phyloP scores from a whole-genome alignment of 1,139 yeast species.

The Yamadazyma dushanensis region DNA sequence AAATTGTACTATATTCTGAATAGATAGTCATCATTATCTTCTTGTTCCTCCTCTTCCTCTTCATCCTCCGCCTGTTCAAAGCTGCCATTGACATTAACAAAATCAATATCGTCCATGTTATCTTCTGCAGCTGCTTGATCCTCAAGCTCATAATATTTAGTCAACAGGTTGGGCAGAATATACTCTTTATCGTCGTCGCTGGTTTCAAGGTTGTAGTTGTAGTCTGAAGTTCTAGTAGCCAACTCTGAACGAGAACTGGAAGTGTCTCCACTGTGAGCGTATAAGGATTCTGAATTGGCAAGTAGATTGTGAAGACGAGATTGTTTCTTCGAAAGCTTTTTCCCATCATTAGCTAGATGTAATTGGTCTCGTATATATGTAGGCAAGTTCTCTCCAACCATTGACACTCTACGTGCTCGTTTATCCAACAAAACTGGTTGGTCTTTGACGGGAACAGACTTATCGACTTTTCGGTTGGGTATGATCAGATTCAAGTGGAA shows the following conservation, averaged over 20 bases:
- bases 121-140: conserved; percentile 22
- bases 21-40: conserved; percentile 33
- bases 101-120: conserved; percentile 28
- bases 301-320: conserved; percentile 37
- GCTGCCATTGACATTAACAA: conserved; percentile 26
- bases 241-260: conserved; percentile 15
- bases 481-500: conserved; percentile 15
- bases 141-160: conserved; percentile 28
- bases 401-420: conserved; percentile 28
- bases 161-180: conserved; percentile 44
- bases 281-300: conserved; percentile 40
- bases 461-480: conserved; percentile 9
- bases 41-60: conserved; percentile 21
- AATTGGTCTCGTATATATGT: conserved; percentile 37
- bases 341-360: conserved; percentile 4
- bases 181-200: conserved; percentile 40
- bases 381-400: conserved; percentile 44
- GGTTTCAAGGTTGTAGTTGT: conserved; percentile 18
- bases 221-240: conserved; percentile 15
- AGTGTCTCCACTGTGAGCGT: conserved; percentile 26
- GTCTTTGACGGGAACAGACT: not conserved
- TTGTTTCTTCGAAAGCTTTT: conserved; percentile 14
- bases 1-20: conserved; percentile 23
- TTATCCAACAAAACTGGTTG: conserved; percentile 3
- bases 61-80: conserved; percentile 7